Base-by-base conservation (phyloP, 2,329 filamentous ascomycete species). In the Botrytis aclada region DNA sequence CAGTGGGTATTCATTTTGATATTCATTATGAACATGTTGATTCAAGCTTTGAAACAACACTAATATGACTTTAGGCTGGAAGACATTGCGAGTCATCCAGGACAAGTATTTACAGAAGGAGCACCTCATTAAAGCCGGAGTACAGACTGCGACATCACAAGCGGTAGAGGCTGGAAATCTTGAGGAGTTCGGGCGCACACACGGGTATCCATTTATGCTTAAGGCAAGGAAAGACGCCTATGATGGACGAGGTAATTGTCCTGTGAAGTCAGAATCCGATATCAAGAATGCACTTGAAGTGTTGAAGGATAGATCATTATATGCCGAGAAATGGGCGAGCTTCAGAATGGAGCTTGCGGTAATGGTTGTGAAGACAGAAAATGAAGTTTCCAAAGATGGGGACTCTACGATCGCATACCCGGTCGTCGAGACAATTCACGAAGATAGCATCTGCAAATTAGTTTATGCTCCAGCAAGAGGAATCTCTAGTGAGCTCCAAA, bases 401-500 rank as follows among this genome's bases (percentile, higher is more conserved):
- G 83, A 83, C 22, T 81, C 86, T 14, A 86, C 83, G 74, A 84
- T 94, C 45, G 89, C 95, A 7, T 98, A 96, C 80, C 95, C 96
- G 0, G 92, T 92, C 0, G 95, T 98, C 2, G 96, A 99, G 84
- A 98, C 95, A 1, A 88, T 98, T 43, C 96, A 99, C 78, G 93
- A 98, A 82, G 93, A 98, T 82, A 96, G 90, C 80, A 94, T 99
- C 78, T 98, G 96, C 88, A 96, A 97, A 78, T 90, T 95, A 76
- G 93, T 95, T 3, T 98, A 95, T 80, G 91, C 92, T 70, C 96
- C 96, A 3, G 93, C 95, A 1, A 88, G 95, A 54, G 86, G 88
- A 10, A 90, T 97, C 4, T 85, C 89, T 1, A 83, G 85, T 1
- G 82, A 85, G 1, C 85, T 92, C 56, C 88, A 88, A 74, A 82